phyloP scores from a whole-genome alignment of 2,329 filamentous ascomycete genomes.

The Cadophora malorum region DNA sequence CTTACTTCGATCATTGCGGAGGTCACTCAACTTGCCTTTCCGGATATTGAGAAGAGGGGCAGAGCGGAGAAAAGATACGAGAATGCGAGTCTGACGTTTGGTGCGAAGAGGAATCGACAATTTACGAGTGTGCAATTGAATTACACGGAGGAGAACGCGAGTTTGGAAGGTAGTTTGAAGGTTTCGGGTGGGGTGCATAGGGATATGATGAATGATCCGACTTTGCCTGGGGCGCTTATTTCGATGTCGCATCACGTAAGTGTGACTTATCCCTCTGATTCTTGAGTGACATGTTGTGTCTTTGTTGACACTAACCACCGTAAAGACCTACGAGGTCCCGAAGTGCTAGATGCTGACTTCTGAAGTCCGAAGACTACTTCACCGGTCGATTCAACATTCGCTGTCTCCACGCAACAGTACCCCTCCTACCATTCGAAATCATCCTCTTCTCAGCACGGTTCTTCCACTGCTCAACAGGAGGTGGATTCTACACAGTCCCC shows the following conservation, averaged over 20 bases:
- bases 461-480: constrained; percentile 16
- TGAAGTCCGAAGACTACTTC: constrained; percentile 15
- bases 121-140: constrained; percentile 25
- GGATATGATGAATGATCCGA: constrained; percentile 19
- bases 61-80: constrained; percentile 7
- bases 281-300: too few relatives aligned
- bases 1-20: constrained; percentile 10
- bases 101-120: constrained; percentile 19
- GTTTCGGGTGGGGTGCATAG: constrained; percentile 18
- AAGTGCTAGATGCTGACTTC: too few relatives aligned
- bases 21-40: constrained; percentile 19
- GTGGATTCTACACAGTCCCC: constrained; percentile 15
- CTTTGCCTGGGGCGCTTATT: not conserved
- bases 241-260: not conserved
- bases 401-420: not conserved
- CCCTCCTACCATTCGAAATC: constrained; percentile 10
- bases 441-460: constrained; percentile 23
- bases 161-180: constrained; percentile 5
- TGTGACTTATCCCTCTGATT: too few relatives aligned
- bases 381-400: constrained; percentile 24
- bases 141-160: constrained; percentile 5
- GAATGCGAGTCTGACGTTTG: constrained; percentile 22
- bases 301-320: too few relatives aligned
- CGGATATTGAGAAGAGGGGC: constrained; percentile 4
- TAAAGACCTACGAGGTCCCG: too few relatives aligned